Conservation (phyloP, 352 stramenopile species). For the Phytophthora pluvialis region DNA sequence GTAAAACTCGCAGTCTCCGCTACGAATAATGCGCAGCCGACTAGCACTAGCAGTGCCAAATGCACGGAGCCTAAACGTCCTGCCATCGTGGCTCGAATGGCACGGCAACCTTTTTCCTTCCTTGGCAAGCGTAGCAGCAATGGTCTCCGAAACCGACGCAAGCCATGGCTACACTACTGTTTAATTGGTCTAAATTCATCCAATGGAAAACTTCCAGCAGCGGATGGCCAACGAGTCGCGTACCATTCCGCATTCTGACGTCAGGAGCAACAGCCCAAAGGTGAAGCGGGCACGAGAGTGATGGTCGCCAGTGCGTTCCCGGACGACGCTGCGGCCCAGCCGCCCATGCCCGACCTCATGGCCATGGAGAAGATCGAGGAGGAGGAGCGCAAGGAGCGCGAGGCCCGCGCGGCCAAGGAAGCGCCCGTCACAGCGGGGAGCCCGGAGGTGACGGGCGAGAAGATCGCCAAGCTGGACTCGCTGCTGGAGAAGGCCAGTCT, state of each 20-base stretch:
- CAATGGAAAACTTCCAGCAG: conserved; percentile 15
- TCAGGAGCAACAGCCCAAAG: not conserved
- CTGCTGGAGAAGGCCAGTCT: conserved; percentile 88
- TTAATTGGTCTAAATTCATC: conserved; percentile 24
- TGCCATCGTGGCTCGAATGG: not conserved
- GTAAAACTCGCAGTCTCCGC: not conserved
- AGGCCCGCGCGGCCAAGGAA: conserved; percentile 23
- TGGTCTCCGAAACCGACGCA: conserved; percentile 14
- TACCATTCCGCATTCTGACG: conserved; percentile 29
- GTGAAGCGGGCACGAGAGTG: conserved; percentile 17
- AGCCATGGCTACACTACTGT: conserved; percentile 22
- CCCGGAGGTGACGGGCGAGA: conserved; percentile 57
- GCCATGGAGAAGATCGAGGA: conserved; percentile 77
- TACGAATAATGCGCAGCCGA: not conserved
- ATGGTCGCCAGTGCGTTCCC: conserved; percentile 66
- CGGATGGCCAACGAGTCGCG: conserved; percentile 9
- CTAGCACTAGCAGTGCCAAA: conserved; percentile 12
- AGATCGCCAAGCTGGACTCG: conserved; percentile 84
- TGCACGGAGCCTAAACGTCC: not conserved
- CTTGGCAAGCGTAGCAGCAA: not conserved
- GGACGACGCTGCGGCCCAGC: conserved; percentile 26
- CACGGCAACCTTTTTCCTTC: not conserved
- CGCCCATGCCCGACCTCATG: conserved; percentile 67
- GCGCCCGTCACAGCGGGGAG: conserved; percentile 18
- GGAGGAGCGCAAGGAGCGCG: conserved; percentile 36